Evolutionary conservation across 371 early-diverging fungal species (phyloP).

Genomic region (Mucor racemosus): DNA sequence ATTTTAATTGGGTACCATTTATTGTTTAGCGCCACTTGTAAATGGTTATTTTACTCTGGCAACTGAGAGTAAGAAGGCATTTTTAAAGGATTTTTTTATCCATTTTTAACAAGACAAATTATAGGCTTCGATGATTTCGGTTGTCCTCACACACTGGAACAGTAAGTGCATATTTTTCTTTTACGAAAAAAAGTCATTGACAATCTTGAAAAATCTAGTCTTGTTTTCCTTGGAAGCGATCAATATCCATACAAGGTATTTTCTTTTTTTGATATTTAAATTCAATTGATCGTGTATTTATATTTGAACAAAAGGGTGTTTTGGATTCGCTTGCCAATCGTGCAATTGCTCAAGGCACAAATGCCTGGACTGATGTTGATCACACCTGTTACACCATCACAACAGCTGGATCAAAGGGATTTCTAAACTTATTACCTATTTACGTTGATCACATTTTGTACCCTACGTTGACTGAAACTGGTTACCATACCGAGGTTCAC

Average conservation of each 20-base stretch:
- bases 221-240: conserved; percentile 71
- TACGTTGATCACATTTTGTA: conserved; percentile 74
- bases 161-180: conserved; percentile 46
- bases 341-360: conserved; percentile 72
- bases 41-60: conserved; percentile 70
- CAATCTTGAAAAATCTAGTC: conserved; percentile 30
- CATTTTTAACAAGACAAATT: not conserved
- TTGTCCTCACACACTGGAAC: conserved; percentile 73
- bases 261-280: not conserved
- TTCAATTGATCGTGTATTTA: not conserved
- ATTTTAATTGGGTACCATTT: not conserved
- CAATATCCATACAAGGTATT: conserved; percentile 69
- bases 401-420: conserved; percentile 73
- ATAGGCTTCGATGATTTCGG: conserved; percentile 72
- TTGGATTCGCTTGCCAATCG: conserved; percentile 73
- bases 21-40: conserved; percentile 60
- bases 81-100: too few relatives aligned
- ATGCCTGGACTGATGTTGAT: conserved; percentile 69
- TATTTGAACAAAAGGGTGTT: conserved; percentile 49
- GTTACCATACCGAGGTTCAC: conserved; percentile 70
- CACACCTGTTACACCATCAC: conserved; percentile 72
- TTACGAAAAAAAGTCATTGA: not conserved
- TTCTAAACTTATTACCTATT: conserved; percentile 60
- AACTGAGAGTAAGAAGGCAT: conserved; percentile 58
- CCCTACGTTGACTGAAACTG: conserved; percentile 69